These are phyloP conservation scores for Aspergillus indologenus DNA, from an alignment of 495 filamentous ascomycete genomes.

Conservation along the genomic window DNA sequence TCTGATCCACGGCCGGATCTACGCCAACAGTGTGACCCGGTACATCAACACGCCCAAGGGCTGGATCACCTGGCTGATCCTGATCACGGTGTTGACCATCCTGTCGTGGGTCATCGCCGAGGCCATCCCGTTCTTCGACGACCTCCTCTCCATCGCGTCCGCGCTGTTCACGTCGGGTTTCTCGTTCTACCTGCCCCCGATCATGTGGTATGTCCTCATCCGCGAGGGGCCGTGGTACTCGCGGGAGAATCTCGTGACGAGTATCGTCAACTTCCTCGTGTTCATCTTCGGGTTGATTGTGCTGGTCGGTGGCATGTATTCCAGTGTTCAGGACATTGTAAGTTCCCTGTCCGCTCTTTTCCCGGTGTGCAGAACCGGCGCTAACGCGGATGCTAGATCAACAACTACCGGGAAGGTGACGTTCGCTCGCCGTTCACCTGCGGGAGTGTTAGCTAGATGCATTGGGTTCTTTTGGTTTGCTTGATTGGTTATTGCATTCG, in stretches of 20 bases:
- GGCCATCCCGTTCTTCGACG: conserved; percentile 65
- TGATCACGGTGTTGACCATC: conserved; percentile 53
- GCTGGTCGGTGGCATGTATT: conserved; percentile 54
- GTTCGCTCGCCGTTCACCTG: background rate
- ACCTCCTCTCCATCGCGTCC: conserved; percentile 58
- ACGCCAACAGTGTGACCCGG: conserved; percentile 49
- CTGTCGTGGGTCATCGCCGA: conserved; percentile 64
- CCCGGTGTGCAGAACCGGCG: background rate
- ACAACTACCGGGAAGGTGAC: background rate
- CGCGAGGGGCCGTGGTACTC: conserved; percentile 39
- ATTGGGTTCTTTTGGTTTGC: background rate
- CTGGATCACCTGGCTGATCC: conserved; percentile 55
- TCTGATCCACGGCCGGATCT: conserved; percentile 59
- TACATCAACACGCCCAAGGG: conserved; percentile 57
- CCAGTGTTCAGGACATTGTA: conserved; percentile 55
- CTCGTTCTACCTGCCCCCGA: conserved; percentile 60
- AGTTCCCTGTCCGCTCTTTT: conserved; percentile 23
- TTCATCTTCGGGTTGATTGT: conserved; percentile 28
- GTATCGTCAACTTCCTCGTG: conserved; percentile 18
- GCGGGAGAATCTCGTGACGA: conserved; percentile 28
- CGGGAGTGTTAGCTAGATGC: background rate
- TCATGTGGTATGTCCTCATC: conserved; percentile 60
- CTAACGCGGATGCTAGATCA: background rate
- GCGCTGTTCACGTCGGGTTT: conserved; percentile 64
- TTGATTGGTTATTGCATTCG: background rate